A percentile compares a stretch with the other conserved stretches of the same genome.
Conservation (phyloP, 306 rosid genomes). For the Castanea sativa region DNA sequence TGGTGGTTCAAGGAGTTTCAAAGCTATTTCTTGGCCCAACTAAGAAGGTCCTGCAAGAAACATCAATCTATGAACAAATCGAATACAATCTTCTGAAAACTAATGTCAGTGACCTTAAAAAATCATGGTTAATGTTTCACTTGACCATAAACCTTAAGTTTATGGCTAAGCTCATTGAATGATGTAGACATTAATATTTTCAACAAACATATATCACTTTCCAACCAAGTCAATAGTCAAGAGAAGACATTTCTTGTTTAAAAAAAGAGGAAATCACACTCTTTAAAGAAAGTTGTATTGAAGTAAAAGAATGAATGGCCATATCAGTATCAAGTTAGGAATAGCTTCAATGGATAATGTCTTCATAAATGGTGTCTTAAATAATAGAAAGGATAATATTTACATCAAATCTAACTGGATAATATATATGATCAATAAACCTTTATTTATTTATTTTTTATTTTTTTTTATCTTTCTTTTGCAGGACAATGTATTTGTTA, state of each 20-base stretch:
- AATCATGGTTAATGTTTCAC: too few relatives aligned
- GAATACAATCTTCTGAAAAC: too few relatives aligned
- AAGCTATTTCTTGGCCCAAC: too few relatives aligned
- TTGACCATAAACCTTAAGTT: too few relatives aligned
- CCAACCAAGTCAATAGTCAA: neutral
- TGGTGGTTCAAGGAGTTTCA: too few relatives aligned
- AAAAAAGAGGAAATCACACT: too few relatives aligned
- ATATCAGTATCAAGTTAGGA: neutral
- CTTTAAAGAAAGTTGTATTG: neutral
- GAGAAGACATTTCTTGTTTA: too few relatives aligned
- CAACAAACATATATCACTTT: neutral
- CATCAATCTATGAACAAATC: too few relatives aligned
- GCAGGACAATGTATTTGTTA: constrained; percentile 73
- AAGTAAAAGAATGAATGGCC: neutral
- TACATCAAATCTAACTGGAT: neutral
- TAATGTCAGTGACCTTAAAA: too few relatives aligned
- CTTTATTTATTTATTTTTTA: neutral
- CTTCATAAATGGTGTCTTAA: neutral
- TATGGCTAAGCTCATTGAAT: too few relatives aligned
- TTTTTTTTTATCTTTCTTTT: neutral
- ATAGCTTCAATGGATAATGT: neutral
- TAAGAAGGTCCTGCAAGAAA: too few relatives aligned
- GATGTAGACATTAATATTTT: too few relatives aligned
- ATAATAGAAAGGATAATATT: neutral
- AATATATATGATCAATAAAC: neutral